These are phyloP conservation scores for Trametes hirsuta DNA, from an alignment of 1,284 basidiomycete species.

Conservation along the genomic window DNA sequence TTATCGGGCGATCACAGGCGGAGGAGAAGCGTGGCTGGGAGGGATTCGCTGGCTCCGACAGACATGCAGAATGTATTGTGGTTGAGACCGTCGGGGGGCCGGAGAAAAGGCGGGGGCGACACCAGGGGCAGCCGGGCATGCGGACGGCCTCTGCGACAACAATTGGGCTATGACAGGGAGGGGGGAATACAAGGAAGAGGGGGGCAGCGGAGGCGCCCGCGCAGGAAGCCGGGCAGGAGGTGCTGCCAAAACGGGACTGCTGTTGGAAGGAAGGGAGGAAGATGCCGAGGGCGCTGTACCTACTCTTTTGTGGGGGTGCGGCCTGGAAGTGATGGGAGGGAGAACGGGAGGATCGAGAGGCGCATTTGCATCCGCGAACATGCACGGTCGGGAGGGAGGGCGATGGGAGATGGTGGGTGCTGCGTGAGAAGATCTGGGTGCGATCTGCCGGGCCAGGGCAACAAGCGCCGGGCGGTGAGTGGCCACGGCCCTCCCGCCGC, in stretches of 20 bases:
- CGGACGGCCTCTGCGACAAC: not conserved
- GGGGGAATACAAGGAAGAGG: conserved; percentile 2
- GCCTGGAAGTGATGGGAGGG: not conserved
- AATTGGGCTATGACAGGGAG: not conserved
- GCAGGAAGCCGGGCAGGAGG: not conserved
- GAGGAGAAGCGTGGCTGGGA: conserved; percentile 6
- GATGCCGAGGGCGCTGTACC: conserved; percentile 7
- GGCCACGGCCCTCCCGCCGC: too few relatives aligned
- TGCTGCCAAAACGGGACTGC: conserved; percentile 5
- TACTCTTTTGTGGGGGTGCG: not conserved
- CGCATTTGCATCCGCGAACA: conserved; percentile 41
- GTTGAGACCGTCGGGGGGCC: conserved; percentile 2
- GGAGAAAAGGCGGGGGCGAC: not conserved
- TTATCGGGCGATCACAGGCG: conserved; percentile 20
- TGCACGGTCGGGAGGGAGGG: conserved; percentile 12
- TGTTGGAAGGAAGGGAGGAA: conserved; percentile 5
- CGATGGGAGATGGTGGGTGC: not conserved
- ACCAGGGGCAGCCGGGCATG: not conserved
- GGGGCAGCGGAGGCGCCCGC: not conserved
- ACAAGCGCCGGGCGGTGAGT: too few relatives aligned
- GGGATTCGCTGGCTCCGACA: not conserved
- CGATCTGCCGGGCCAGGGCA: conserved; percentile 1
- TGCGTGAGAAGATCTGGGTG: conserved; percentile 33
- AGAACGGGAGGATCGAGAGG: not conserved
- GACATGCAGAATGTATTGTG: conserved; percentile 2